Conservation (phyloP, 306 rosid genomes). For the Cucurbita pepo region DNA sequence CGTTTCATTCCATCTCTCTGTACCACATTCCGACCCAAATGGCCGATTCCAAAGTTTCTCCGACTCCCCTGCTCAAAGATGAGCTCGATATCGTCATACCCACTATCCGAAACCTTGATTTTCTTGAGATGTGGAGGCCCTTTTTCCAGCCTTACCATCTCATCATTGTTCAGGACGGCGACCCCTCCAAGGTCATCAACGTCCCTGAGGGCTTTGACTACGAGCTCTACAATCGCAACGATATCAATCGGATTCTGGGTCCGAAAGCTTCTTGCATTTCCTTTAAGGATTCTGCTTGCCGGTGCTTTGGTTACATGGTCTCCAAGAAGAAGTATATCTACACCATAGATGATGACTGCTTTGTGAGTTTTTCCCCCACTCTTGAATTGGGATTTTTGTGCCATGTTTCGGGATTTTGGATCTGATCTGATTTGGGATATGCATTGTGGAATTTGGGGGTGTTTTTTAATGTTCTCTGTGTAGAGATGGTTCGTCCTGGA, state of each 20-base stretch:
- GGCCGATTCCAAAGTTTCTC: constrained; percentile 22
- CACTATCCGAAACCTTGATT: constrained; percentile 75
- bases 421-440: neutral
- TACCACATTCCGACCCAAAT: constrained; percentile 10
- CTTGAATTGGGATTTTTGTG: neutral
- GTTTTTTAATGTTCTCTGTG: neutral
- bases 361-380: constrained; percentile 27
- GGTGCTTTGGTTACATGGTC: constrained; percentile 72
- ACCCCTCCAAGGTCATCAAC: constrained; percentile 42
- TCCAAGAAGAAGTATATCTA: constrained; percentile 84
- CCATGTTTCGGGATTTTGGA: neutral
- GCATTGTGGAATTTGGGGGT: neutral
- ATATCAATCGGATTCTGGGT: constrained; percentile 63
- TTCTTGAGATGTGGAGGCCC: constrained; percentile 86
- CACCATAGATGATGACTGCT: constrained; percentile 85
- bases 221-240: constrained; percentile 61
- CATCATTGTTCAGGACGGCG: constrained; percentile 78
- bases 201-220: constrained; percentile 70
- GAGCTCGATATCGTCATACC: constrained; percentile 86
- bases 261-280: constrained; percentile 77
- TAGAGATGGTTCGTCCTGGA: neutral
- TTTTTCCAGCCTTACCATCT: constrained; percentile 54
- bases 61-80: constrained; percentile 44
- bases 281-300: constrained; percentile 77
- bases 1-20: neutral